Base-by-base conservation (phyloP, 2,329 filamentous ascomycete species). In the Arthrobotrys sphaeroides region DNA sequence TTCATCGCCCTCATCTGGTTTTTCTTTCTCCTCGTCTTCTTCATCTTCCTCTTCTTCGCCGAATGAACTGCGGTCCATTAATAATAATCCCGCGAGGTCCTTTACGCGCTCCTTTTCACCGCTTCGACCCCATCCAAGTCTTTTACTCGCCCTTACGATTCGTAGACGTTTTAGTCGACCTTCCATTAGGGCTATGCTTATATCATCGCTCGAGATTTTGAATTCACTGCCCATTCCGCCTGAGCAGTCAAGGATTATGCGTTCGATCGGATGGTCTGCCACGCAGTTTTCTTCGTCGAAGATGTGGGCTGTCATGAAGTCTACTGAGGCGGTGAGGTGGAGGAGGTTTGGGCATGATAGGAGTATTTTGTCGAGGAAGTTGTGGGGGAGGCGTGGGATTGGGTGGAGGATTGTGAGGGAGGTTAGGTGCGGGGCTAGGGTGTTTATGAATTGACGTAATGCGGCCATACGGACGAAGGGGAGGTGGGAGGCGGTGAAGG, bases 101-200 rank as follows among this genome's bases (percentile, higher is more conserved):
- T 75, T 69, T 18, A 79, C 74, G 20, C 73, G 64, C 5, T 66
- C 59, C 64, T 65, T 77, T 36, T 68, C 72, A 0, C 59, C 42
- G 28, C 33, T 57, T 43, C 68, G 69, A 3, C 64, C 66, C 79
- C 79, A 80, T 20, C 75, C 72, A 1, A 80, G 70, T 31, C 47
- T 77, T 24, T 74, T 77, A 28, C 72, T 78, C 2, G 79, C 78
- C n/a, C 78, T 47, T 33, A 80, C 77, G 5, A 80, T 45, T 22
- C 79, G 47, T 26, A 80, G 40, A 26, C 66, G 60, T 16, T 66
- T 73, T 26, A 80, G 60, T 16, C 79, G 28, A 10, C 77, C 79
- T 36, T 79, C 79, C 38, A 79, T 78, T 2, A 80, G 62, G 10
- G 78, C 79, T 33, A 80, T 80, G 40, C 78, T 80, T 5, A 80